These are phyloP conservation scores for Penicillium riverlandense DNA, from an alignment of 495 filamentous ascomycete species.

Conservation along the genomic window DNA sequence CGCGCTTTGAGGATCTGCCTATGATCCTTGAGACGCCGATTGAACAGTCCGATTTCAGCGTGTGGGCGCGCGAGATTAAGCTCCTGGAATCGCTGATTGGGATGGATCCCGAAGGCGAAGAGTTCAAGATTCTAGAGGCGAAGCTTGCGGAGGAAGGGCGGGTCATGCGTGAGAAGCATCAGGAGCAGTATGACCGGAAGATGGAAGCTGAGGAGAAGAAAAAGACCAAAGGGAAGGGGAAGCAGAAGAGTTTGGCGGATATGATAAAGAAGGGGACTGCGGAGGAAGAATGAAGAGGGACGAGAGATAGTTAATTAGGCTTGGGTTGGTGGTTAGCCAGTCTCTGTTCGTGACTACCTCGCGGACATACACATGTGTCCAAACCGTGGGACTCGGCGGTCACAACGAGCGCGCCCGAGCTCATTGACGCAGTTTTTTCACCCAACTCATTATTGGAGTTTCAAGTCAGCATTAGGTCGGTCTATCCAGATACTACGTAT, in stretches of 20 bases:
- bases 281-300: slow-evolving; percentile 1
- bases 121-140: slow-evolving; percentile 59
- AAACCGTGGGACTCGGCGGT: no score
- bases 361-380: no score
- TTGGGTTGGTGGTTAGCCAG: no score
- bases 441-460: no score
- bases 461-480: no score
- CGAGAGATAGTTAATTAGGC: neutral
- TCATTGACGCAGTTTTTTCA: no score
- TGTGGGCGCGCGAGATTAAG: slow-evolving; percentile 85
- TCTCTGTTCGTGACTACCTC: neutral
- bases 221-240: slow-evolving; percentile 30
- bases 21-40: slow-evolving; percentile 96
- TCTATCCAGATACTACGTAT: no score
- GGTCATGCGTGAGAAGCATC: slow-evolving; percentile 63
- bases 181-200: slow-evolving; percentile 70
- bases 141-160: slow-evolving; percentile 60
- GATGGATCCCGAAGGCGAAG: slow-evolving; percentile 61
- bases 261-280: slow-evolving; percentile 26
- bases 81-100: slow-evolving; percentile 82
- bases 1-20: slow-evolving; percentile 66
- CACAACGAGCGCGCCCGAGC: no score
- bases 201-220: slow-evolving; percentile 52
- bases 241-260: slow-evolving; percentile 37
- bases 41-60: slow-evolving; percentile 64